Conservation (phyloP, 805 yeast species). For the Hanseniaspora lindneri region DNA sequence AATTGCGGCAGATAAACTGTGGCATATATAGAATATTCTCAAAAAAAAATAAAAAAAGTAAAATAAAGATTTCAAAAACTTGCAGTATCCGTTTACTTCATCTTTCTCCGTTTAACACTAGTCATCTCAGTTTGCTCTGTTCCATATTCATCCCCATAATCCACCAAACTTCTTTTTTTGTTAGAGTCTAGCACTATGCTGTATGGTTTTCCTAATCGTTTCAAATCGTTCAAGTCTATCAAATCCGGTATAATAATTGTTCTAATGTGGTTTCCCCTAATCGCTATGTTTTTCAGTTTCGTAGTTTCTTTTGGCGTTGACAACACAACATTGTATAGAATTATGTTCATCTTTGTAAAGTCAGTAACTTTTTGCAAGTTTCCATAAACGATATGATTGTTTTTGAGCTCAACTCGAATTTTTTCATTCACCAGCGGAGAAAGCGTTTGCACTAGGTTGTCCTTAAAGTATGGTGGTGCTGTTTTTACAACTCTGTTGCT, state of each 20-base stretch:
- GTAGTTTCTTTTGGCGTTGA: slow-evolving; percentile 10
- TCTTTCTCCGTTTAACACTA: slow-evolving; percentile 9
- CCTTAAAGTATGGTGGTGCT: slow-evolving; percentile 17
- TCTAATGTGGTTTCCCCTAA: slow-evolving; percentile 14
- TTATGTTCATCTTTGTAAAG: slow-evolving; percentile 13
- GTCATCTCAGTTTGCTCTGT: not conserved
- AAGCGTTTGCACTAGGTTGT: slow-evolving; percentile 40
- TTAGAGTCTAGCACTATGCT: slow-evolving; percentile 1
- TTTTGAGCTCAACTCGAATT: slow-evolving; percentile 81
- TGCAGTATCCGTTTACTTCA: slow-evolving; percentile 1
- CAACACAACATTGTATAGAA: slow-evolving; percentile 8
- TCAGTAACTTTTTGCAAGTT: slow-evolving; percentile 64
- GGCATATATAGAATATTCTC: not conserved
- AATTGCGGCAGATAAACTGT: not conserved
- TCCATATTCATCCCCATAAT: not conserved
- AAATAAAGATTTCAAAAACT: no score
- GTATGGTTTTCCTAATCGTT: slow-evolving; percentile 12
- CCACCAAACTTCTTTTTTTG: slow-evolving; percentile 8
- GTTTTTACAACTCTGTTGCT: not conserved
- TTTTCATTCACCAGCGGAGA: slow-evolving; percentile 79
- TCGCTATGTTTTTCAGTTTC: slow-evolving; percentile 13
- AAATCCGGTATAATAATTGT: slow-evolving; percentile 11
- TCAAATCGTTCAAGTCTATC: slow-evolving; percentile 8
- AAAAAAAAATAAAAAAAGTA: no score
- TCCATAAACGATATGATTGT: slow-evolving; percentile 80